Conservation (phyloP, 2,329 filamentous ascomycete genomes). For the Exserohilum turcica region DNA sequence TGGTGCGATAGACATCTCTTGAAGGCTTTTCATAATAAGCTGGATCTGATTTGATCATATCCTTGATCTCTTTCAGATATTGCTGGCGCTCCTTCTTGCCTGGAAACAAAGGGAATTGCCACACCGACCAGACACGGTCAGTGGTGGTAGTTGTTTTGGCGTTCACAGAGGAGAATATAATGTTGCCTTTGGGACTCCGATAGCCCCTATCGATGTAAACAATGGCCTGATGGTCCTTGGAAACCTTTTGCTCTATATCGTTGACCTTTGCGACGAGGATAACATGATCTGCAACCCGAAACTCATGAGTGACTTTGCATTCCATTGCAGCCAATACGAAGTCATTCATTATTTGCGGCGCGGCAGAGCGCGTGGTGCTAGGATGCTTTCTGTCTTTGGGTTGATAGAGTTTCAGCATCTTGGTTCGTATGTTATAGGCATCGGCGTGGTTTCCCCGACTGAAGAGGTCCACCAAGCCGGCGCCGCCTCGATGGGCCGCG, state of each 20-base stretch:
- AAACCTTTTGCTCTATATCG: constrained; percentile 9
- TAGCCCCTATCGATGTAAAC: constrained; percentile 38
- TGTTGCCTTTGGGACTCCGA: constrained; percentile 13
- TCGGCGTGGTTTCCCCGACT: constrained; percentile 34
- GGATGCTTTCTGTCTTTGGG: constrained; percentile 6
- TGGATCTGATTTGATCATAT: constrained; percentile 17
- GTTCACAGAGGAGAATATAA: constrained; percentile 3
- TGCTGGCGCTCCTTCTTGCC: constrained; percentile 25
- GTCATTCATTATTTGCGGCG: constrained; percentile 24
- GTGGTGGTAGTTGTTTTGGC: neutral
- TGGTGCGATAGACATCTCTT: neutral
- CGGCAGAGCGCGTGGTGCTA: constrained; percentile 7
- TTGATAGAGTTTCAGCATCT: constrained; percentile 11
- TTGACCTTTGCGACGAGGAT: constrained; percentile 54
- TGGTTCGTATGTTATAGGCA: constrained; percentile 25
- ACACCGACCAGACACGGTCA: constrained; percentile 10
- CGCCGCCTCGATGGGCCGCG: constrained; percentile 31
- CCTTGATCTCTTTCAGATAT: constrained; percentile 23
- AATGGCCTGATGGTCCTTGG: constrained; percentile 20
- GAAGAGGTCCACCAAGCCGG: constrained; percentile 38
- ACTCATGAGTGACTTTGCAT: constrained; percentile 44
- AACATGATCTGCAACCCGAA: constrained; percentile 54
- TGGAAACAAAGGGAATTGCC: constrained; percentile 26
- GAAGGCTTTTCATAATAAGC: constrained; percentile 5
- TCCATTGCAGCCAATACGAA: constrained; percentile 37